Evolutionary conservation across 208 protist genomes (phyloP).

Genomic region (Trypanosoma congolense): DNA sequence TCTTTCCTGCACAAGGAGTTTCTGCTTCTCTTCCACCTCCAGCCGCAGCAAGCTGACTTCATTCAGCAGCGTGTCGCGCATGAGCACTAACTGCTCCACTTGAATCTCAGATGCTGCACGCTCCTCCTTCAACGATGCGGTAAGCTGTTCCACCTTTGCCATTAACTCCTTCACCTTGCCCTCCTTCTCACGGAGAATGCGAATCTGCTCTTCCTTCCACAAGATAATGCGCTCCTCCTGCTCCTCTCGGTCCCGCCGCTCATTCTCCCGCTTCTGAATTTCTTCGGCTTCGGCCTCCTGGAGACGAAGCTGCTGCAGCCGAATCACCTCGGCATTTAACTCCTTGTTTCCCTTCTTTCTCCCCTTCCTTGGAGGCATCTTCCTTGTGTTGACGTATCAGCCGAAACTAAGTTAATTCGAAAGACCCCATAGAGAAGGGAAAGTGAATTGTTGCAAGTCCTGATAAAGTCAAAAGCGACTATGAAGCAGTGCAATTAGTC

Average conservation of each 20-base stretch:
- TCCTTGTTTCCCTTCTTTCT: conserved; percentile 29
- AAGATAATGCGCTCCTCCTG: conserved; percentile 61
- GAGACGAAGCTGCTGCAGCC: conserved; percentile 46
- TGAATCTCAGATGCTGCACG: conserved; percentile 35
- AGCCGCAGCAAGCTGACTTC: conserved; percentile 44
- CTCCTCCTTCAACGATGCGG: conserved; percentile 32
- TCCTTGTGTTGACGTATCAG: no score
- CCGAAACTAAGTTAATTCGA: no score
- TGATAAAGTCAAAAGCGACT: no score
- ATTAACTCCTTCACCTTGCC: conserved; percentile 48
- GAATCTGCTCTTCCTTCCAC: conserved; percentile 62
- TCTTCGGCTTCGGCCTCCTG: conserved; percentile 69
- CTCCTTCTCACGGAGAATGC: conserved; percentile 53
- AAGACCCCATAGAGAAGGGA: no score
- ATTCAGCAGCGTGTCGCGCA: conserved; percentile 67
- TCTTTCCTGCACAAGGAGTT: conserved; percentile 26
- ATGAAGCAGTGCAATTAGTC: no score
- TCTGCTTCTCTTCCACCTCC: conserved; percentile 42
- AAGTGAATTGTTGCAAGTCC: no score
- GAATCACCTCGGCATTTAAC: conserved; percentile 35
- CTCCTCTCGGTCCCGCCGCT: conserved; percentile 64
- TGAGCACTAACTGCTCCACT: conserved; percentile 43
- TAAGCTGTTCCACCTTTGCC: conserved; percentile 38
- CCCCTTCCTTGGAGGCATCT: conserved; percentile 39
- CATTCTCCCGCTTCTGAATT: conserved; percentile 58